Conservation (phyloP, 345 rosid genomes). For the Syzygium jambos region DNA sequence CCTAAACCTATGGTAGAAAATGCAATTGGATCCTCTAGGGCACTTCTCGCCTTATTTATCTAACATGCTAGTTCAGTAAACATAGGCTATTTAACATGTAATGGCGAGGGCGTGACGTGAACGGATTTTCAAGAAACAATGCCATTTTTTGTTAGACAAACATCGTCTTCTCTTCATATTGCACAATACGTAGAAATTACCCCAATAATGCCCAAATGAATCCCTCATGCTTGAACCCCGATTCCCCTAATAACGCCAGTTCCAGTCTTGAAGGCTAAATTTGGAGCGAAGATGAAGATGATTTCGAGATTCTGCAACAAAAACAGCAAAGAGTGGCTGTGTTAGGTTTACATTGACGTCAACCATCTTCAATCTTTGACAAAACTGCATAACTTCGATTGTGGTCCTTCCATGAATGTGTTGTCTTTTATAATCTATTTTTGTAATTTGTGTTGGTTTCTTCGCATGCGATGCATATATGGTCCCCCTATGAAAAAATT, state of each 20-base stretch:
- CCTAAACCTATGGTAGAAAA: too few relatives aligned
- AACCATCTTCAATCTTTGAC: background rate
- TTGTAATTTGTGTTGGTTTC: background rate
- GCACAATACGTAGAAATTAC: background rate
- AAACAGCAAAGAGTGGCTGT: background rate
- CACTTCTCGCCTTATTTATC: background rate
- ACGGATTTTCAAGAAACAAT: background rate
- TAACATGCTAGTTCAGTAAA: background rate
- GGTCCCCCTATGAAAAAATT: background rate
- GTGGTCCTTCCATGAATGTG: background rate
- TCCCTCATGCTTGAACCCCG: background rate
- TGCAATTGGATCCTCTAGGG: too few relatives aligned
- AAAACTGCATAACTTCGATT: background rate
- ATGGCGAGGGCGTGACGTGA: fast-evolving
- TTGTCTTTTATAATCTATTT: background rate
- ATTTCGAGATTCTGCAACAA: background rate
- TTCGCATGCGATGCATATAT: too few relatives aligned
- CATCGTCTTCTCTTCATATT: background rate
- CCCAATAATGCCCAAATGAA: background rate
- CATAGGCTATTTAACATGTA: fast-evolving
- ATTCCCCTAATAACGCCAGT: background rate
- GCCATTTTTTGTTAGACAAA: background rate
- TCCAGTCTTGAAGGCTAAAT: background rate
- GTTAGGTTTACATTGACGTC: background rate
- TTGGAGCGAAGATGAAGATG: background rate